phyloP scores from a whole-genome alignment of 306 rosid genomes.

The Cyclanthera cordifolia region DNA sequence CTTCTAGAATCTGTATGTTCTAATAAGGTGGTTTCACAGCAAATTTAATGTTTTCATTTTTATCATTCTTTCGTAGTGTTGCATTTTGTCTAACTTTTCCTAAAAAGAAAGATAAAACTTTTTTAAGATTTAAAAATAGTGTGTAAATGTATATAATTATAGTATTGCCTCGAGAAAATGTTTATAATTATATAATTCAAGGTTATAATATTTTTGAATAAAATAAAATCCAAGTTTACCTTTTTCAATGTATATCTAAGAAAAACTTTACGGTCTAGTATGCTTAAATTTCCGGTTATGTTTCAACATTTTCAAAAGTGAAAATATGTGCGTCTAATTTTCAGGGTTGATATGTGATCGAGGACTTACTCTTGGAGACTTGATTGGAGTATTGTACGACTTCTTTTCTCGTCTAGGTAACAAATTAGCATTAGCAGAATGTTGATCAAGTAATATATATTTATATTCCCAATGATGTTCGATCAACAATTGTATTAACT shows the following conservation, averaged over 20 bases:
- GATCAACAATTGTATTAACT: not conserved
- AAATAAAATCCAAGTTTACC: not conserved
- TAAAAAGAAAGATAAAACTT: not conserved
- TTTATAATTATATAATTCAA: not conserved
- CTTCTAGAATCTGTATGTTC: too few species aligned
- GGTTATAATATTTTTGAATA: not conserved
- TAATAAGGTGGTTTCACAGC: too few species aligned
- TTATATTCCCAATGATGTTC: not conserved
- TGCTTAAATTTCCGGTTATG: not conserved
- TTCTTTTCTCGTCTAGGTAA: constrained; percentile 83
- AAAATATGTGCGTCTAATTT: constrained; percentile 14
- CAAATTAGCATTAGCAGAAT: constrained; percentile 2
- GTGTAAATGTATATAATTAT: not conserved
- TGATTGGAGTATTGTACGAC: constrained; percentile 74
- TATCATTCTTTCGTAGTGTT: too few species aligned
- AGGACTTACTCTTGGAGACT: constrained; percentile 77
- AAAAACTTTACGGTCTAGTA: not conserved
- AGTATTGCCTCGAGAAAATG: too few species aligned
- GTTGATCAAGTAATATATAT: not conserved
- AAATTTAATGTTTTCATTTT: too few species aligned
- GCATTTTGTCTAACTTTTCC: not conserved
- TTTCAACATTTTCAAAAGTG: not conserved
- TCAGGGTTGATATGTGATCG: constrained; percentile 84
- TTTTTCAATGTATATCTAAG: not conserved
- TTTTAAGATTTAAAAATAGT: not conserved